Evolutionary conservation across 2,329 filamentous ascomycete genomes (phyloP), one percentile per base, ranked within the genome.

Genomic region (Alternaria burnsii): DNA sequence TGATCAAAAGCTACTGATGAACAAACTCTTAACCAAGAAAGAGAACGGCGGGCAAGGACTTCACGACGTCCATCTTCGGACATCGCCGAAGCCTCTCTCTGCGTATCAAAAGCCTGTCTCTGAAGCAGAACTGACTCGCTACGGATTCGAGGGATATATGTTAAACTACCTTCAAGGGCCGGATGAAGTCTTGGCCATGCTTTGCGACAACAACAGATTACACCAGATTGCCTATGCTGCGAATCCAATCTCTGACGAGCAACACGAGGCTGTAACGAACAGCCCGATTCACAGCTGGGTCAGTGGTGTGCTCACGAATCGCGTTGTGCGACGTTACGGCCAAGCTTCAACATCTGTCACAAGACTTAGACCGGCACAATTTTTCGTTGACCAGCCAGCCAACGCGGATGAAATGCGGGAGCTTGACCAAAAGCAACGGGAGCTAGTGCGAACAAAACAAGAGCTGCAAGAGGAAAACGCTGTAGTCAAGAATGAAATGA

Each of bases 91-190:
- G 16, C 77, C 85, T 2, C 77, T 93, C 9, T 79, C 83, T 4
- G 76, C 82, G 1, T 91, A 89, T 67, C 81, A 73, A 48, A 71
- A 86, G 8, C 86, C 87, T 0, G 71, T 92, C 5, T 79, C 85
- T 1, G 68, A 75, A 6, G 82, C 88, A 9, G 82, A 92, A 53
- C 78, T 93, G 57, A 71, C 53, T 60, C 71, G 41, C 59, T 88
- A 77, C 36, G 93, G 93, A 0, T 86, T 99, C 51, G 90, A 96
- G 65, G 89, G 90, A 2, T 97, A 91, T 81, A 89, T 93, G 0
- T 83, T 91, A 26, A 91, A 98, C 72, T 92, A 86, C 59, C 75
- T 99, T 6, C 85, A 89, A 34, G 95, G 94, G 0, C 96, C 96
- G 0, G 88, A 90, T 1, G 86, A 91, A 2, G 92, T 99, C 1